Evolutionary conservation across 163 green algal species (phyloP).

Genomic region (Chlamydomonas reinhardtii): DNA sequence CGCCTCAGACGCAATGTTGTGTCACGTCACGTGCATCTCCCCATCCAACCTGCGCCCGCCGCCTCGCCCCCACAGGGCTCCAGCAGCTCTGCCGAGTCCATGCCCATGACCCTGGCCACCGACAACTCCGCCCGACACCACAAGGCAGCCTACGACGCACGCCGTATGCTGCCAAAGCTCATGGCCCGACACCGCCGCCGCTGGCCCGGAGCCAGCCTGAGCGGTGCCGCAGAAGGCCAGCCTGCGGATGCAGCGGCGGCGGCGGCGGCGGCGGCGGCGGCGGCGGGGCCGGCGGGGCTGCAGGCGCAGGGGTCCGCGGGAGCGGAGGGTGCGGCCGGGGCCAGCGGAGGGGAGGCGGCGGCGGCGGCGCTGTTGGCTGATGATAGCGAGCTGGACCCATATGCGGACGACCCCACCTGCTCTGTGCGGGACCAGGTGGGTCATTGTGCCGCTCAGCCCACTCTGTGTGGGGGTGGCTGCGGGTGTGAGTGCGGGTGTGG

Average conservation of each 20-base stretch:
- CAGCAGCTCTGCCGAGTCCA: background rate
- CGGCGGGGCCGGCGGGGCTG: background rate
- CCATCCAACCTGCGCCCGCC: no score
- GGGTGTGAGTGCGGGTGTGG: no score
- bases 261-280: background rate
- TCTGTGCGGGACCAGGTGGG: constrained; percentile 18
- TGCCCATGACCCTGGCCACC: constrained; percentile 1
- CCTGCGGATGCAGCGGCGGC: no score
- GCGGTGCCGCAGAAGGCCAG: background rate
- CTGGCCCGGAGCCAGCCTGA: constrained; percentile 8
- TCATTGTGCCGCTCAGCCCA: no score
- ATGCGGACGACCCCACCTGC: constrained; percentile 31
- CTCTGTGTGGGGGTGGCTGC: no score
- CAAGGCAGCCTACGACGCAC: constrained; percentile 27
- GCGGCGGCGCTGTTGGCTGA: background rate
- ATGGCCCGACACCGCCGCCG: constrained; percentile 26
- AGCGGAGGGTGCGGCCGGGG: background rate
- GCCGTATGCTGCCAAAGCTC: constrained; percentile 16
- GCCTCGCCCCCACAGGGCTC: background rate
- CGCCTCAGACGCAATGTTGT: no score
- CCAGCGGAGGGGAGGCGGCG: background rate
- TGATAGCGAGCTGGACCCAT: background rate
- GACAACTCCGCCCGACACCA: constrained; percentile 24
- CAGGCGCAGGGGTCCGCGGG: background rate
- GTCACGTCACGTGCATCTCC: no score